Base-by-base conservation (phyloP, 495 filamentous ascomycete genomes). In the Staphylotrichum longicolle region DNA sequence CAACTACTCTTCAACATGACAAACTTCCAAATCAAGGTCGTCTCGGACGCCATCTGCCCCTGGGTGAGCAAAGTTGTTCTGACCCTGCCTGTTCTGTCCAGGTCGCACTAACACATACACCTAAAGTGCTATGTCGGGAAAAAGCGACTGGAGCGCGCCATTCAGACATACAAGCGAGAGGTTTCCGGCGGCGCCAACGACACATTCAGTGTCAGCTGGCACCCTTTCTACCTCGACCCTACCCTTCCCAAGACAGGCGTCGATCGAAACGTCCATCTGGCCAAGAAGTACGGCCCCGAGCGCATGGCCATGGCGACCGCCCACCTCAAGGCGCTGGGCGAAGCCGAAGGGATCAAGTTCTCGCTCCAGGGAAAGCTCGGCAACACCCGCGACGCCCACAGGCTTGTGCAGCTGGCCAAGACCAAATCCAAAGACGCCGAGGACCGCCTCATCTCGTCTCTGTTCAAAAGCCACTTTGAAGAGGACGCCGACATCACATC, bases 171-270 rank as follows among this genome's bases (percentile, higher is more conserved):
- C 77, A 82, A 85, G 63, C 69, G 76, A 53, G 69, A 70, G 32
- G 72, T 88, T 54, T 83, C 88, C 1, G 72, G 72, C n/a, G 80
- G 80, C 6, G 73, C 74, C 4, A 67, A 73, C 40, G 89, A 93
- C 73, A 89, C 80, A 50, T 93, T 94, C 77, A 79, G 74, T 15
- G 81, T 88, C 1, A 81, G 77, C 57, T 96, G 88, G 88, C 79
- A 82, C 54, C 87, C 91, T 0, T 96, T 86, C 80, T 91, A 93
- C 68, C 83, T 96, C 30, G 87, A 91, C 69, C 88, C 89, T 0
- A 72, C 80, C 44, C 77, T 84, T 0, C 82, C 89, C 3, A 77
- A 77, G 46, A 57, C 46, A 6, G 53, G 64, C 14, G 15, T 73
- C 41, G 64, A 70, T 42, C 52, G 61, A 32, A 47, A 57, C 37